phyloP scores from a whole-genome alignment of 2,329 filamentous ascomycete species.

The Penicillium digitatum region DNA sequence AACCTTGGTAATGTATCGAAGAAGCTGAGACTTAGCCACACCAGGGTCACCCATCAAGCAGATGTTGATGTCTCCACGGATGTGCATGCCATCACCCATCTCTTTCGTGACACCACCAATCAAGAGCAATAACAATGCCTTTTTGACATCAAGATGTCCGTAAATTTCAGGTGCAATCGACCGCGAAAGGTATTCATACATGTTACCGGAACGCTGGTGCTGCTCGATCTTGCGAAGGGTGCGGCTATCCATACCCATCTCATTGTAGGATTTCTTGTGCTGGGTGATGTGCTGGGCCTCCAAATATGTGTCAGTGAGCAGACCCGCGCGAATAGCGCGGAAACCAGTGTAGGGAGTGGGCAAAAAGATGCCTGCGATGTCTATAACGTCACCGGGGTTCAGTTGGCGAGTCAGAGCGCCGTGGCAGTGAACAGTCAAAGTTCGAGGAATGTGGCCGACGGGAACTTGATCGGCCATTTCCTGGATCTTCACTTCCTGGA shows the following conservation, averaged over 20 bases:
- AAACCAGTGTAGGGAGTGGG: conserved; percentile 99
- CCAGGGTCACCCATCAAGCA: conserved; percentile 99
- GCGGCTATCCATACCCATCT: conserved; percentile 76
- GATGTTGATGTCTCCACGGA: conserved; percentile 97
- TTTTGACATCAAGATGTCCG: conserved; percentile 95
- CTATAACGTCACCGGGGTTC: conserved; percentile 90
- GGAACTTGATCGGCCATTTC: conserved; percentile 99
- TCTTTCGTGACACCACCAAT: conserved; percentile 96
- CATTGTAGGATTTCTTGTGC: conserved; percentile 97
- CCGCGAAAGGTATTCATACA: conserved; percentile 92
- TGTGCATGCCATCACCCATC: conserved; percentile 97
- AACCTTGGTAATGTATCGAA: conserved; percentile 98
- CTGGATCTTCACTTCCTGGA: conserved; percentile 98
- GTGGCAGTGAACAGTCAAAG: conserved; percentile 83
- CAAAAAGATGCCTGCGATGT: conserved; percentile 91
- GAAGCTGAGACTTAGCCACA: conserved; percentile 96
- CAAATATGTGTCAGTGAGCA: conserved; percentile 95
- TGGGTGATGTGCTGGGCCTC: conserved; percentile 91
- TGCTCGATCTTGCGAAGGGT: conserved; percentile 81
- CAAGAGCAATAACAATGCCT: conserved; percentile 87
- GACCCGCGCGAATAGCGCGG: conserved; percentile 89
- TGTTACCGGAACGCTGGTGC: conserved; percentile 77
- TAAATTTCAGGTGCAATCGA: conserved; percentile 98
- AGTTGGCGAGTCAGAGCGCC: conserved; percentile 80
- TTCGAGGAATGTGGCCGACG: conserved; percentile 92